Conservation (phyloP, 108 stramenopile species). For the Aurantiochytrium sp. region DNA sequence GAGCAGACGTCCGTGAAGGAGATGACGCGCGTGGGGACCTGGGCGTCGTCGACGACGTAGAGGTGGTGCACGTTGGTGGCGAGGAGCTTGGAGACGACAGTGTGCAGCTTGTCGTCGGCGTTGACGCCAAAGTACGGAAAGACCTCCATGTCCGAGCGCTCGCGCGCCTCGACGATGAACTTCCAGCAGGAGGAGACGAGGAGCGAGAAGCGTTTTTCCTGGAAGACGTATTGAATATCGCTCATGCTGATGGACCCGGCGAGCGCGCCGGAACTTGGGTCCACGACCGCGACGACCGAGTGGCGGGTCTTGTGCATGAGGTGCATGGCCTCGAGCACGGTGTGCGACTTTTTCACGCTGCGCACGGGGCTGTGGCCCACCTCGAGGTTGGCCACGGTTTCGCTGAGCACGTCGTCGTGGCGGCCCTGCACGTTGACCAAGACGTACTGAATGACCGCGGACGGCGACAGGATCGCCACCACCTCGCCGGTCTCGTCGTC, state of each 20-base stretch:
- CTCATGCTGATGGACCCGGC: constrained; percentile 8
- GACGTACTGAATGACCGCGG: neutral
- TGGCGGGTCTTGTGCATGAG: neutral
- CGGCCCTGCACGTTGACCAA: constrained; percentile 1
- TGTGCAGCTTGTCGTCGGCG: neutral
- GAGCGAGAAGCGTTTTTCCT: neutral
- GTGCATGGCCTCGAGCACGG: neutral
- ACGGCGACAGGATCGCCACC: neutral
- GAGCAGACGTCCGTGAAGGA: neutral
- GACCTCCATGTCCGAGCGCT: neutral
- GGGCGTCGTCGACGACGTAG: neutral
- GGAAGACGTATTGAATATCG: neutral
- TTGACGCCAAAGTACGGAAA: constrained; percentile 3
- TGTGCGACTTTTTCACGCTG: constrained; percentile 26
- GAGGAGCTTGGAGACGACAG: neutral
- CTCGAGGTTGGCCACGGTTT: neutral
- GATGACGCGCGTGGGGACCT: neutral
- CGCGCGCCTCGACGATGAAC: neutral
- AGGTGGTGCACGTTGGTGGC: constrained; percentile 26
- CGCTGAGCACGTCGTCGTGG: neutral
- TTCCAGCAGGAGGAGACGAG: neutral
- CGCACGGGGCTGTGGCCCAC: neutral
- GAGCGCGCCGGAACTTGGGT: neutral
- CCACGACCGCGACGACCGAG: neutral
- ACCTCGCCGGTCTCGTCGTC: neutral